Conservation (phyloP, 139 green algal species). For the Chlorella sorokiniana region DNA sequence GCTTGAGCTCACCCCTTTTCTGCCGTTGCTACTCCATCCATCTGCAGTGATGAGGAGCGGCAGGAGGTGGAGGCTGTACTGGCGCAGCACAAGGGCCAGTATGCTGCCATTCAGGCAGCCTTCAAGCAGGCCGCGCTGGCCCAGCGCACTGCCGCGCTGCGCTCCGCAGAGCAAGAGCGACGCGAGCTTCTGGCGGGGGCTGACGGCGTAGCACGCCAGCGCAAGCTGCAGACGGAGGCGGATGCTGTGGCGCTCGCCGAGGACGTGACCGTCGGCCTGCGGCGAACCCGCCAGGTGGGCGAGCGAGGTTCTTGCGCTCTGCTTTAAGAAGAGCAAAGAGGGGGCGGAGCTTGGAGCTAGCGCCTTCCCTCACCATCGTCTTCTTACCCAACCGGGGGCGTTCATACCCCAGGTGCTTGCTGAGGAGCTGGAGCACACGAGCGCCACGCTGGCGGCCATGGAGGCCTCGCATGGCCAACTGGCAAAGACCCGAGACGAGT, state of each 20-base stretch:
- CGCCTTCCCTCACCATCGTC: neutral
- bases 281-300: slow-evolving; percentile 66
- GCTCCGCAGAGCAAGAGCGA: slow-evolving; percentile 14
- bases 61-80: slow-evolving; percentile 45
- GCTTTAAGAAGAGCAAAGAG: neutral
- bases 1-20: neutral
- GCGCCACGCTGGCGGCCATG: slow-evolving; percentile 71
- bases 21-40: neutral
- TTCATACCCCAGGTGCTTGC: slow-evolving; percentile 10
- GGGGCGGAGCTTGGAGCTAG: neutral
- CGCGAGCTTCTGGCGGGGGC: slow-evolving; percentile 39
- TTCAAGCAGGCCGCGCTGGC: slow-evolving; percentile 31
- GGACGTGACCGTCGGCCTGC: slow-evolving; percentile 70
- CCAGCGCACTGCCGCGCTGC: slow-evolving; percentile 6
- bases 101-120: slow-evolving; percentile 31
- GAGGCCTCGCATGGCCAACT: slow-evolving; percentile 59
- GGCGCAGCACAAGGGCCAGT: slow-evolving; percentile 29
- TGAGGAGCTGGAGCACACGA: slow-evolving; percentile 74
- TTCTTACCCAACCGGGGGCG: neutral
- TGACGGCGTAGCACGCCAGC: slow-evolving; percentile 37
- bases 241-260: slow-evolving; percentile 51
- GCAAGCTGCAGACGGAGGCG: slow-evolving; percentile 51
- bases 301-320: neutral
- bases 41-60: slow-evolving; percentile 62
- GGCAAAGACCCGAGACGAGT: slow-evolving; percentile 59